Conservation (phyloP, 75 land plant genomes). For the Picea glauca region DNA sequence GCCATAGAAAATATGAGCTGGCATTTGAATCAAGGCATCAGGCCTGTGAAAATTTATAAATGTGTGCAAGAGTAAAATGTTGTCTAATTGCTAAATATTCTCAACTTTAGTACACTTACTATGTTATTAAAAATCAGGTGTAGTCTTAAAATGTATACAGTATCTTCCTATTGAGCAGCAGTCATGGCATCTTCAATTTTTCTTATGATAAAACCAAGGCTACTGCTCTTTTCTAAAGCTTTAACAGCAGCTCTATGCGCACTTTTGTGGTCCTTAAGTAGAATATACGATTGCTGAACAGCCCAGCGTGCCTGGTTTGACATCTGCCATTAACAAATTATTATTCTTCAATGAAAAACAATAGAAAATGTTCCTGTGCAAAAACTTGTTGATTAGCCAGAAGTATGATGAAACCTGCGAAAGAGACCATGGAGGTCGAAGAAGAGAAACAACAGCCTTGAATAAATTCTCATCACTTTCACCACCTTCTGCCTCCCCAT, state of each 20-base stretch:
- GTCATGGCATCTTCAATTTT: constrained; percentile 72
- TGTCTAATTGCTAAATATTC: neutral
- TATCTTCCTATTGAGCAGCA: constrained; percentile 7
- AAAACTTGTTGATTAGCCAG: constrained; percentile 6
- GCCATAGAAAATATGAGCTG: neutral
- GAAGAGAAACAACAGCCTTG: constrained; percentile 54
- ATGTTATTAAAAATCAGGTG: neutral
- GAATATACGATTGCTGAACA: constrained; percentile 79
- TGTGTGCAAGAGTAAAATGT: neutral
- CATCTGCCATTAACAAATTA: constrained; percentile 47
- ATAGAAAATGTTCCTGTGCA: neutral
- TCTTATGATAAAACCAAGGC: constrained; percentile 58
- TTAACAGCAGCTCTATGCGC: constrained; percentile 70
- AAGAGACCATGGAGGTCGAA: constrained; percentile 74
- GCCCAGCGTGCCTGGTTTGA: constrained; percentile 95
- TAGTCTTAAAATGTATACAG: neutral
- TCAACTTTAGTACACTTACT: neutral
- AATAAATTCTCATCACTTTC: constrained; percentile 94
- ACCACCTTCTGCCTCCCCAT: constrained; percentile 96
- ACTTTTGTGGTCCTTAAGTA: constrained; percentile 67
- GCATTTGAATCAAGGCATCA: too few species aligned
- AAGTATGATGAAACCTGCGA: constrained; percentile 49
- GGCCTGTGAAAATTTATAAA: neutral
- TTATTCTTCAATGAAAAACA: neutral
- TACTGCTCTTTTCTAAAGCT: constrained; percentile 51